Evolutionary conservation across 176 grass and related monocot species (phyloP), one percentile per base, ranked within the genome.

Genomic region (Rhynchospora breviuscula): DNA sequence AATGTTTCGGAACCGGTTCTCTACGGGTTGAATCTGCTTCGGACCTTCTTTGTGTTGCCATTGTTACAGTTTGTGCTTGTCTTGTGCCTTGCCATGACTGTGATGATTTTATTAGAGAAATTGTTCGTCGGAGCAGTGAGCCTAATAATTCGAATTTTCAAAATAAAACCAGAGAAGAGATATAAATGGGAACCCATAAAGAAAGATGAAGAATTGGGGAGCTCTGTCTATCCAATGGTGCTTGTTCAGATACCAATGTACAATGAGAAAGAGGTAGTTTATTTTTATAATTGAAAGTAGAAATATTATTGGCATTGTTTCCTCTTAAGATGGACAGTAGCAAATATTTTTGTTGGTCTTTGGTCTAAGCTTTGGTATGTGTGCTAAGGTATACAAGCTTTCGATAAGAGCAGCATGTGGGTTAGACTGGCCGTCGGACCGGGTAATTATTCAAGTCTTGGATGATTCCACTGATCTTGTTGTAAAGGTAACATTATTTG

Each of bases 201-300:
- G 40, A 17, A 23, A 10, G 88, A 91, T 6, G 74, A 61, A 77
- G 90, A 87, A 67, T 19, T 80, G 23, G 60, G 82, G n/a, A 71
- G 8, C 45, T 2, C 44, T 10, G 79, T 59, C 22, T 86, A 83
- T 83, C 95, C 95, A 14, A 87, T 93, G 90, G 96, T 99, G 78
- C 89, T 99, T 4, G 96, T 99, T 65, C 96, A 99, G 81, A 99
- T 99, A 83, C 96, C 93, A 57, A 99, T 99, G 96, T 99, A 89
- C 91, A 99, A 99, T 87, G 96, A 99, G 88, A 89, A 79, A 8
- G 93, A 99, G 91, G 96, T 93, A 45, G 66, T 43, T 69, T 43
- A 70, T 40, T 10, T 10, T 3, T 14, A 67, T 15, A 83, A 65
- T 33, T 43, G 12, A 65, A 17, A 0, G 46, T 31, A 10, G 26